Percentiles rank a stretch among this genome's conserved stretches.
Conservation (phyloP, 2,329 filamentous ascomycete genomes). For the Tricladium varicosporioides region DNA sequence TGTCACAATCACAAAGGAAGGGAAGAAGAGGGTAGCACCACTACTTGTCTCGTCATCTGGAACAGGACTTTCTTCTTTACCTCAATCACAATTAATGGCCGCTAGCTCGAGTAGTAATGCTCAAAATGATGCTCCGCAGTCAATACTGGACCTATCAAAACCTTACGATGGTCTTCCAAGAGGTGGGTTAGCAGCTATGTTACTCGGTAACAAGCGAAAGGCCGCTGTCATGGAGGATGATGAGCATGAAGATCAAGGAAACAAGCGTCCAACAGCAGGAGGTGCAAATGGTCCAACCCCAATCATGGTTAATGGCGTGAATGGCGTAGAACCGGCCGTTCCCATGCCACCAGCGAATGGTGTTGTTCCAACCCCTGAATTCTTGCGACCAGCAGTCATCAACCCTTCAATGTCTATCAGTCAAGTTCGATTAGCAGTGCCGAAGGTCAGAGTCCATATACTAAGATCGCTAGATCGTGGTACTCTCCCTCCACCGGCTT, state of each 20-base stretch:
- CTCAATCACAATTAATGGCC: constrained; percentile 83
- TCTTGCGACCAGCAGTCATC: constrained; percentile 80
- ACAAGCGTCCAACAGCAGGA: constrained; percentile 57
- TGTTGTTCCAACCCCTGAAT: constrained; percentile 71
- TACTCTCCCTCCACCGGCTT: constrained; percentile 39
- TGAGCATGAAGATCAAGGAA: constrained; percentile 60
- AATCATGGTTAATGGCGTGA: constrained; percentile 72
- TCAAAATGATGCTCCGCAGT: constrained; percentile 73
- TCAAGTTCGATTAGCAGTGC: constrained; percentile 82
- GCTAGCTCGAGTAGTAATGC: constrained; percentile 63
- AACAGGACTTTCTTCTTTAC: constrained; percentile 81
- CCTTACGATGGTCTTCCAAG: constrained; percentile 91
- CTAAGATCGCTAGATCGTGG: constrained; percentile 75
- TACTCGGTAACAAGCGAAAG: constrained; percentile 93
- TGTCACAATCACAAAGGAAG: constrained; percentile 93
- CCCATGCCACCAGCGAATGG: constrained; percentile 58
- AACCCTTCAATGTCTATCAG: constrained; percentile 80
- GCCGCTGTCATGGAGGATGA: constrained; percentile 70
- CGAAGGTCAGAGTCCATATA: constrained; percentile 80
- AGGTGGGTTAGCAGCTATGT: constrained; percentile 79
- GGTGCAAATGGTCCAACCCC: constrained; percentile 67
- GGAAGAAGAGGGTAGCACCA: constrained; percentile 92
- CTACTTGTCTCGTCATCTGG: constrained; percentile 88
- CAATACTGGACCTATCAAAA: constrained; percentile 85
- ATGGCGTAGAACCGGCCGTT: constrained; percentile 76